Evolutionary conservation across 2,329 filamentous ascomycete genomes (phyloP), one percentile per base, ranked within the genome.

Genomic region (Fusarium sp.): DNA sequence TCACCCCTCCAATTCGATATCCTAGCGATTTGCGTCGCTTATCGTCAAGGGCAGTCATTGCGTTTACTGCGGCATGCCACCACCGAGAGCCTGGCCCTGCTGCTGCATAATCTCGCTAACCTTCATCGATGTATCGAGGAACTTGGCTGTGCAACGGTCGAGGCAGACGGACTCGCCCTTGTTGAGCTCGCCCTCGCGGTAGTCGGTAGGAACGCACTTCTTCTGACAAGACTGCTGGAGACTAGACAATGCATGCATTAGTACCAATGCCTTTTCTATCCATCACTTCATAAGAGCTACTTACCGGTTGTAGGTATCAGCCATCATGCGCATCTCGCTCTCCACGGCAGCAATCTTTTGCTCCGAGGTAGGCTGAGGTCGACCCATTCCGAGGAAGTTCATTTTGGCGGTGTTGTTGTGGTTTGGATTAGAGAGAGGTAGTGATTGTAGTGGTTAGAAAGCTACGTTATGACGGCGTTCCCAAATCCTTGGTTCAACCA

Each of bases 121-220:
- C 86, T 98, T 98, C 86, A 97, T 90, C 81, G 97, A 97, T 77
- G 97, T 94, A 76, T 98, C 95, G 84, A 99, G 98, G 86, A 98
- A 99, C 86, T 99, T 99, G 79, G 92, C 88, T 62, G 97, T 93
- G 84, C 97, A 99, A 78, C 96, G 93, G 84, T 99, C 96, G 75
- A 99, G 90, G 85, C 97, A 99, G 76, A 99, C 96, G 74, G 92
- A 94, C 84, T 99, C 96, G 86, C 94, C 97, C 86, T 99, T 99
- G 89, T 98, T 97, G 77, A 99, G 90, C 76, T 99, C 95, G 81
- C 89, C 90, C 85, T 99, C 96, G 80, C 94, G 93, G 89, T 98
- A 99, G 77, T 95, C 90, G 77, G 85, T 86, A 68, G 95, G 95
- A 75, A 99, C 89, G 84, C 96, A 99, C 86, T 99, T 99, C 80